These are phyloP conservation scores for Citrullus colocynthis DNA, from an alignment of 306 rosid species.

Conservation along the genomic window DNA sequence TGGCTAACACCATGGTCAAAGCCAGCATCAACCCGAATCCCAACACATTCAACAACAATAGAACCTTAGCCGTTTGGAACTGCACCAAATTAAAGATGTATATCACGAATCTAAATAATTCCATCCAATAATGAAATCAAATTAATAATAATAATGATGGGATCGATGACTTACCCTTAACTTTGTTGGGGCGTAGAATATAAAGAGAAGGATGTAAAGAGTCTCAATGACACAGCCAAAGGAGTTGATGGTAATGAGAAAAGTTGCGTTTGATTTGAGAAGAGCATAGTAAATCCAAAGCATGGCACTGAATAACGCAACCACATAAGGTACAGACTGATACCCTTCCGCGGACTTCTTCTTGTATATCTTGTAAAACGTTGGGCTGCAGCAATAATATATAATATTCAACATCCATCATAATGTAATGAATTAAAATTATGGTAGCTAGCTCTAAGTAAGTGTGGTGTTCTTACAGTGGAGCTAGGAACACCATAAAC, in stretches of 20 bases:
- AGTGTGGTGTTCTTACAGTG: constrained; percentile 42
- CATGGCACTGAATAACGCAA: constrained; percentile 78
- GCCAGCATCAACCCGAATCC: constrained; percentile 69
- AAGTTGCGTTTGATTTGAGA: constrained; percentile 41
- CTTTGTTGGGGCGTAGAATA: constrained; percentile 50
- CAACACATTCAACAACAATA: constrained; percentile 49
- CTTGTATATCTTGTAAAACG: constrained; percentile 66
- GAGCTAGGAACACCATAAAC: constrained; percentile 77
- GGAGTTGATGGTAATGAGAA: constrained; percentile 81
- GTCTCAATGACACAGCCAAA: constrained; percentile 65
- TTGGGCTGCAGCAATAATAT: constrained; percentile 37
- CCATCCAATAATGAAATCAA: neutral
- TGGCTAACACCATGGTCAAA: constrained; percentile 40
- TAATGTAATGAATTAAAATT: too few relatives aligned
- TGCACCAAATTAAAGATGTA: constrained; percentile 2
- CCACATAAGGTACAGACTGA: constrained; percentile 72
- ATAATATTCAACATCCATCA: too few relatives aligned
- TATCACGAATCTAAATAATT: too few relatives aligned
- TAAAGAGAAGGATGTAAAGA: constrained; percentile 39
- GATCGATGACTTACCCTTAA: constrained; percentile 32
- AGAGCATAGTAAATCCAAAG: constrained; percentile 83
- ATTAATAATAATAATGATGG: neutral
- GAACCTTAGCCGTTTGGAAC: constrained; percentile 45
- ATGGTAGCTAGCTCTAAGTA: too few relatives aligned
- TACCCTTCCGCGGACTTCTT: constrained; percentile 70